Base-by-base conservation (phyloP, 805 yeast species). In the Candida sanyiensis region DNA sequence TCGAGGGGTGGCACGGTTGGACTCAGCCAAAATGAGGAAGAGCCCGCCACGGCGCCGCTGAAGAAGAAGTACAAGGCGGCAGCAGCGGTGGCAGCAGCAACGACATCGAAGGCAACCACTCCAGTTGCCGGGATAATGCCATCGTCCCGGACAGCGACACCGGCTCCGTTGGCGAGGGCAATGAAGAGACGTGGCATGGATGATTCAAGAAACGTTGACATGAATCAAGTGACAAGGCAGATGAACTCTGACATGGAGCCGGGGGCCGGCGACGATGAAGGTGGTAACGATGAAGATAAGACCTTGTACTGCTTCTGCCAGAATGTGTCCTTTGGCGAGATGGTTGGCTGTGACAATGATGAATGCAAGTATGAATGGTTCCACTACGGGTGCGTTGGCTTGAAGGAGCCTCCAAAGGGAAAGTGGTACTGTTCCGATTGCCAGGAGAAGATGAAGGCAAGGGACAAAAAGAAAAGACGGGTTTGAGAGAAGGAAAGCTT, bases 361-460 rank as follows among this genome's bases (percentile, higher is more conserved):
- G 79, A 82, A 50, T 93, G 98, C 66, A 76, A 79, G 55, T 79
- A 70, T 48, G 96, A 87, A 58, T 90, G 97, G 97, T 90, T 90
- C 64, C 98, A 93, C 61, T 90, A 89, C 70, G 82, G 80, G 40
- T 93, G 98, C 67, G 96, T 90, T 29, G 95, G 95, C 1, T 66
- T 90, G 43, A 80, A 78, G 15, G 80, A 78, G 37, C 96, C 95
- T 5, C 97, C 97, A 3, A 77, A 79, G 53, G 95, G 93, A 15
- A 82, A 83, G 34, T 90, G 98, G 98, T 89, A 78, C 58, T 90
- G 98, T 64, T 86, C 96, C 0, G 83, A 80, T 38, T 89, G 97
- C 66, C 61, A 59, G 28, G 65, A 62, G 33, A 62, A 58, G 33
- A 49, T 61, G 54, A 49, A 61, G 52, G 27, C 42, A 23, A 46